Evolutionary conservation across 2,329 filamentous ascomycete genomes (phyloP), one percentile per base, ranked within the genome.

Genomic region (Fusarium albidum): DNA sequence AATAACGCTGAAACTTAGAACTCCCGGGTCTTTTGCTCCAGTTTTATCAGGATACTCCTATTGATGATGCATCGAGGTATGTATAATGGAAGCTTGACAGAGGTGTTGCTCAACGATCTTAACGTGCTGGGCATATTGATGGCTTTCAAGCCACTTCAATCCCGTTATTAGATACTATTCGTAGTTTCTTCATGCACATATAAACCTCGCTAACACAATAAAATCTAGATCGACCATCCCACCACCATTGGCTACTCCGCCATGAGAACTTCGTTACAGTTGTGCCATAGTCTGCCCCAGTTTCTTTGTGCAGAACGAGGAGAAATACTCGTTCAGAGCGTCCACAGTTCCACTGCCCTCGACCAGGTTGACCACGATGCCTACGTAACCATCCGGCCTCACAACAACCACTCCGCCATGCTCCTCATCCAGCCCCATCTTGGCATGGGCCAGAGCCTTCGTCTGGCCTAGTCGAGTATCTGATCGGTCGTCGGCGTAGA

Each of bases 311-410:
- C 82, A 83, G 65, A 96, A 93, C 1, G 86, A 73, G 6, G 81
- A 80, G 74, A 96, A 97, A 71, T 96, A 97, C 59, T 83, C 80
- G 68, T 97, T 91, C 64, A 97, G 76, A 13, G 87, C 91, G 66
- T 96, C 90, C 1, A 91, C 86, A 0, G 92, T 96, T 13, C 86
- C 91, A 51, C 75, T 84, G 1, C 92, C 93, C 71, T 94, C 88
- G 2, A 84, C 87, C 17, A 97, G 76, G 64, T 81, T 81, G 10
- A 90, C 83, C 5, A 92, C 89, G 56, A 91, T 82, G 17, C 89
- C 91, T 25, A 96, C 88, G 71, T 96, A 95, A 8, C 92, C 92
- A 71, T 96, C 92, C 0, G 93, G 92, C 37, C 92, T 79, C 8
- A 96, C 90, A 9, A 96, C 89, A 2, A 96, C 87, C 3, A 96